phyloP scores from a whole-genome alignment of 2,329 filamentous ascomycete species.

The Colletotrichum endophyticum region DNA sequence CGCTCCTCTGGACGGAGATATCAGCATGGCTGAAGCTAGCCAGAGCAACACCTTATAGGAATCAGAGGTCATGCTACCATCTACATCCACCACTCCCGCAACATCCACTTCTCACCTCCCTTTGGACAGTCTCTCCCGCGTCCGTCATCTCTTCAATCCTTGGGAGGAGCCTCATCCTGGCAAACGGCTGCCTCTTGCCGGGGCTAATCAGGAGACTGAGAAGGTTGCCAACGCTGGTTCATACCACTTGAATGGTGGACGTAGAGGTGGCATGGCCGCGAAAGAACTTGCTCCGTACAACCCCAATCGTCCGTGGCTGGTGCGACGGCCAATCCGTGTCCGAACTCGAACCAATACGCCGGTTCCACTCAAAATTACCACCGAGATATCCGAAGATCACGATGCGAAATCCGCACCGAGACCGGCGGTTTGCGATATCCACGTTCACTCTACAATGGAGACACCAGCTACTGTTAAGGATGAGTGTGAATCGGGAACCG shows the following conservation, averaged over 20 bases:
- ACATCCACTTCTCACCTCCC: constrained; percentile 22
- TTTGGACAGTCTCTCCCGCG: constrained; percentile 20
- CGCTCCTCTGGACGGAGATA: constrained; percentile 41
- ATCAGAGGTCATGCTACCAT: constrained; percentile 61
- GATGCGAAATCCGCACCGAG: constrained; percentile 16
- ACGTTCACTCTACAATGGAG: neutral
- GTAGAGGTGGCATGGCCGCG: constrained; percentile 53
- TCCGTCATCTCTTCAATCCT: constrained; percentile 19
- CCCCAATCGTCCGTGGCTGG: constrained; percentile 23
- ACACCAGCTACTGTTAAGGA: neutral
- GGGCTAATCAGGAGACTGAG: constrained; percentile 26
- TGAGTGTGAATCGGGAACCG: neutral
- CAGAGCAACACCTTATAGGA: constrained; percentile 56
- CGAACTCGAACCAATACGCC: constrained; percentile 29
- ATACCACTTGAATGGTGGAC: constrained; percentile 14
- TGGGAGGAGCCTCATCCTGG: constrained; percentile 55
- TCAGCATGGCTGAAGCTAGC: constrained; percentile 37
- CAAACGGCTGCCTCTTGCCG: constrained; percentile 38
- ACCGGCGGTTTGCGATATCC: constrained; percentile 20
- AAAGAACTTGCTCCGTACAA: constrained; percentile 40
- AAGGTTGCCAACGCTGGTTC: constrained; percentile 7
- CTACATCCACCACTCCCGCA: constrained; percentile 39
- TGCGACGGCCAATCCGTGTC: constrained; percentile 25
- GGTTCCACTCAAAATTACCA: constrained; percentile 35
- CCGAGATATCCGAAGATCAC: constrained; percentile 16